Evolutionary conservation across 2,329 filamentous ascomycete genomes (phyloP).

Genomic region (Dactylellina drechsleri): DNA sequence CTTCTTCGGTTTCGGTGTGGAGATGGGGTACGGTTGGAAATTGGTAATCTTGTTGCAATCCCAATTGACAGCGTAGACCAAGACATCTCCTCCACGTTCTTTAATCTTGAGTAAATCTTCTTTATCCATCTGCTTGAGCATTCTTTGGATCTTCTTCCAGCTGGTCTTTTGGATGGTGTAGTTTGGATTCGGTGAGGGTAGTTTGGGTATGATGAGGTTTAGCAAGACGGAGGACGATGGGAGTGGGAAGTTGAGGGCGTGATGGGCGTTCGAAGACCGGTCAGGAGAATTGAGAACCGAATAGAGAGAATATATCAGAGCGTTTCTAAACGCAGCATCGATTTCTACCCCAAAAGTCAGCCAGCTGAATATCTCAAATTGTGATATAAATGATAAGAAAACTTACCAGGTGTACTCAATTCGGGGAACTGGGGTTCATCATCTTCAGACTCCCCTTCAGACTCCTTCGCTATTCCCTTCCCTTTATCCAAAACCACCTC

Average conservation of each 20-base stretch:
- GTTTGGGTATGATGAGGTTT: conserved; percentile 73
- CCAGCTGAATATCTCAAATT: conserved; percentile 8
- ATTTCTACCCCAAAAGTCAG: conserved; percentile 66
- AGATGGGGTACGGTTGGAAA: conserved; percentile 72
- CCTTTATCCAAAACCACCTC: conserved; percentile 59
- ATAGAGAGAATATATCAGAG: conserved; percentile 72
- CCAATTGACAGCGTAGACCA: conserved; percentile 74
- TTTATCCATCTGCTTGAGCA: conserved; percentile 75
- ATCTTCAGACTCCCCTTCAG: conserved; percentile 24
- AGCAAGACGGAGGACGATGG: conserved; percentile 73
- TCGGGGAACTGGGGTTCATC: conserved; percentile 59
- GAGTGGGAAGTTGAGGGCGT: conserved; percentile 70
- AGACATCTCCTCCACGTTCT: conserved; percentile 72
- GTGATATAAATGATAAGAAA: neutral
- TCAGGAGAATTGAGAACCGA: conserved; percentile 67
- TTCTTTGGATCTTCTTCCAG: conserved; percentile 76
- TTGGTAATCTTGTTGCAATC: conserved; percentile 66
- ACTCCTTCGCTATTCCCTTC: conserved; percentile 28
- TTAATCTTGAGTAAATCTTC: conserved; percentile 72
- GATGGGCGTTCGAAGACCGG: conserved; percentile 57
- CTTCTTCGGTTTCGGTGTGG: conserved; percentile 61
- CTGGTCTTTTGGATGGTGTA: conserved; percentile 72
- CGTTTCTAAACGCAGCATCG: conserved; percentile 72
- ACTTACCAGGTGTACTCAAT: conserved; percentile 69
- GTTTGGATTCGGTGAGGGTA: conserved; percentile 66